Evolutionary conservation across 148 eudicot species (phyloP).

Genomic region (Amaranthus hypochondriacus): DNA sequence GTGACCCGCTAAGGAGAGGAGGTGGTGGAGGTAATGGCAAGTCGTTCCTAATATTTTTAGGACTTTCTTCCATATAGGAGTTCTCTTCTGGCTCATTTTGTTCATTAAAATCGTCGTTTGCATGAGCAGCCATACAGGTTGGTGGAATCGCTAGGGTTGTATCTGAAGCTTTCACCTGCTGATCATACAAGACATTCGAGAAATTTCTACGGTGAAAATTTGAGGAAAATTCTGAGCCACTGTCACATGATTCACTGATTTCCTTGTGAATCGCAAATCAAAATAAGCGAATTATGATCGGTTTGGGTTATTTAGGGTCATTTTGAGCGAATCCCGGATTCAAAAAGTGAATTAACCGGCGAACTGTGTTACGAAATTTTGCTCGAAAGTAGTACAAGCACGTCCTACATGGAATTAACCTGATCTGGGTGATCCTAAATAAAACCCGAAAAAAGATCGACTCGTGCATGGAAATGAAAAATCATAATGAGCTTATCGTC

Average conservation of each 20-base stretch:
- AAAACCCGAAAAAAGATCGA: too few relatives aligned
- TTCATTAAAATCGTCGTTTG: constrained; percentile 50
- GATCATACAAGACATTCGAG: neutral
- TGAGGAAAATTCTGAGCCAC: neutral
- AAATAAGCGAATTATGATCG: too few relatives aligned
- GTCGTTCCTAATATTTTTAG: constrained; percentile 29
- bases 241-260: neutral
- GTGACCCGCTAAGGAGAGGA: constrained; percentile 40
- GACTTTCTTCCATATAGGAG: constrained; percentile 27
- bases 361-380: too few relatives aligned
- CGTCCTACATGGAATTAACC: neutral
- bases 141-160: constrained; percentile 38
- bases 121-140: constrained; percentile 86
- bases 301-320: too few relatives aligned
- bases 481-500: too few relatives aligned
- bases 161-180: constrained; percentile 41
- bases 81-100: constrained; percentile 42
- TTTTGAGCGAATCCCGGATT: too few relatives aligned
- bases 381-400: neutral
- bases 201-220: neutral
- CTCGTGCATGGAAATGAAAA: too few relatives aligned
- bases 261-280: neutral
- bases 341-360: too few relatives aligned
- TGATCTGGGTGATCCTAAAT: too few relatives aligned
- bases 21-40: constrained; percentile 39